Conservation (phyloP, 2,329 filamentous ascomycete species). For the Pseudogymnoascus verrucosus region DNA sequence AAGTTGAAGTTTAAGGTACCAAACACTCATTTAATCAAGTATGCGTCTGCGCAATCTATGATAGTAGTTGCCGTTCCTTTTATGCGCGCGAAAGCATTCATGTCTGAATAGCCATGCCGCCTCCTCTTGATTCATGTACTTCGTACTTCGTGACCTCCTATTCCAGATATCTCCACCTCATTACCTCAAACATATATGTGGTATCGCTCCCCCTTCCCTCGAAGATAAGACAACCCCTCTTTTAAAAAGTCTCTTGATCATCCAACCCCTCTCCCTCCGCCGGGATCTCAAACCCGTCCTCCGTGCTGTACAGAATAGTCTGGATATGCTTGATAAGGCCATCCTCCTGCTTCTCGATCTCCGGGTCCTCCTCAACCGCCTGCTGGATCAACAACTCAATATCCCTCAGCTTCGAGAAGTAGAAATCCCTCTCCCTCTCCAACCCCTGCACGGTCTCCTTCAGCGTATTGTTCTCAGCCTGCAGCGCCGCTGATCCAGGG, state of each 20-base stretch:
- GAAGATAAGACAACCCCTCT: background rate
- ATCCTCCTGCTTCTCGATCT: slow-evolving; percentile 89
- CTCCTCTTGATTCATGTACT: background rate
- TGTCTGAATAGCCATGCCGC: background rate
- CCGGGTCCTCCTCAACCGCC: slow-evolving; percentile 83
- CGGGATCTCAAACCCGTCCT: slow-evolving; percentile 87
- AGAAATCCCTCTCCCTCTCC: slow-evolving; percentile 95
- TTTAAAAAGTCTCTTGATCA: slow-evolving; percentile 73
- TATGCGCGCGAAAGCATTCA: background rate
- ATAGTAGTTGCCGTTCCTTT: background rate
- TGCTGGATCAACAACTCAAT: slow-evolving; percentile 93
- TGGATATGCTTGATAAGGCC: slow-evolving; percentile 93
- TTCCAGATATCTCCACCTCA: background rate
- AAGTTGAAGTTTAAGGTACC: background rate
- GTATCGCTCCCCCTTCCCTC: background rate
- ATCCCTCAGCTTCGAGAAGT: slow-evolving; percentile 96
- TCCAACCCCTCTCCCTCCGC: slow-evolving; percentile 58
- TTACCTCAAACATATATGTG: background rate
- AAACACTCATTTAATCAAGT: slow-evolving; percentile 1
- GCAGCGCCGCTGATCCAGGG: slow-evolving; percentile 61
- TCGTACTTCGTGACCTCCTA: slow-evolving; percentile 1
- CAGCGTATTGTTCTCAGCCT: slow-evolving; percentile 77
- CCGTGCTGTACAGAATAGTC: slow-evolving; percentile 92
- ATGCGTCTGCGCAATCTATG: slow-evolving; percentile 3
- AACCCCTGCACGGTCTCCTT: slow-evolving; percentile 94